Evolutionary conservation across 1,284 basidiomycete species (phyloP).

Genomic region (Leccinum huronense): DNA sequence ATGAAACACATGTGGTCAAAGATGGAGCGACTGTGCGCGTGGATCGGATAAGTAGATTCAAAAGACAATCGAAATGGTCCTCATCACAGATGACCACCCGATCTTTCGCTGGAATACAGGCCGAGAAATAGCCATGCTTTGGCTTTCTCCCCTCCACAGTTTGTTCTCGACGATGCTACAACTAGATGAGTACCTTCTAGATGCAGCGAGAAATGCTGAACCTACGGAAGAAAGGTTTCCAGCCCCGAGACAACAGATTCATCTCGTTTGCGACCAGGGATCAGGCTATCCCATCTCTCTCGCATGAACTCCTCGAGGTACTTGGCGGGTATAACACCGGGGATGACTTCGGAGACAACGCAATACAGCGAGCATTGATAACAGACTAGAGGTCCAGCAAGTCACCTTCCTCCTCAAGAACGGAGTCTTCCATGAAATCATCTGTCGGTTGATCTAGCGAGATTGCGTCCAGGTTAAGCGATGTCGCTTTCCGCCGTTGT

Average conservation of each 20-base stretch:
- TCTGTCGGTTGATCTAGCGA: slow-evolving; percentile 36
- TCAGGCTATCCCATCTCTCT: slow-evolving; percentile 43
- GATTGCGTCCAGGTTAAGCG: slow-evolving; percentile 28
- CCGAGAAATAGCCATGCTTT: slow-evolving; percentile 53
- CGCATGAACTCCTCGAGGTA: slow-evolving; percentile 45
- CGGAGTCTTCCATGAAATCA: slow-evolving; percentile 34
- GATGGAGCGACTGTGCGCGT: slow-evolving; percentile 42
- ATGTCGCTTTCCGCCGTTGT: slow-evolving; percentile 46
- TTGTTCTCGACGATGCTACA: slow-evolving; percentile 68
- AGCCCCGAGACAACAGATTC: slow-evolving; percentile 51
- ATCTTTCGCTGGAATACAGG: slow-evolving; percentile 59
- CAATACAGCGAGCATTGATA: slow-evolving; percentile 77
- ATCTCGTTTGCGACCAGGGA: slow-evolving; percentile 43
- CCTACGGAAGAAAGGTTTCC: slow-evolving; percentile 68
- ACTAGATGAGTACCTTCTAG: slow-evolving; percentile 14
- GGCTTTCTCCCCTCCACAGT: slow-evolving; percentile 66
- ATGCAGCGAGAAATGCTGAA: slow-evolving; percentile 6
- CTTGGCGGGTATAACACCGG: slow-evolving; percentile 63
- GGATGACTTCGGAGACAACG: slow-evolving; percentile 63
- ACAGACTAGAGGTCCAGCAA: slow-evolving; percentile 75
- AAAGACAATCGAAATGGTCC: slow-evolving; percentile 28
- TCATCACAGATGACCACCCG: slow-evolving; percentile 61
- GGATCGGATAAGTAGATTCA: slow-evolving; percentile 16
- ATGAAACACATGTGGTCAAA: slow-evolving; percentile 62
- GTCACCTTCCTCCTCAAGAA: slow-evolving; percentile 47